These are phyloP conservation scores for Pulveroboletus frians DNA, from an alignment of 768 basidiomycete species.

Conservation along the genomic window DNA sequence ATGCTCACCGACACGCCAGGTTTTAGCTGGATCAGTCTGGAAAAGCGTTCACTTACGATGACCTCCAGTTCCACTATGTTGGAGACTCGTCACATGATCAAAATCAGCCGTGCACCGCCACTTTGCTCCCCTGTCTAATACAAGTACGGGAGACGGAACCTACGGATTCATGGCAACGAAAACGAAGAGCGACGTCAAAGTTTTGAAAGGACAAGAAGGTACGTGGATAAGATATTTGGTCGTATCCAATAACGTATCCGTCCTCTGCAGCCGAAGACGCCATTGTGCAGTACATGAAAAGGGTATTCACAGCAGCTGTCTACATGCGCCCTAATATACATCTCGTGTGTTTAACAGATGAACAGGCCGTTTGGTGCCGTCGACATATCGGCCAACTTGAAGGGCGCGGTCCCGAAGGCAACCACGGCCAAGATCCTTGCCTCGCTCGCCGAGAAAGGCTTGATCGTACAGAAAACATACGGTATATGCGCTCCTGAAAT, in stretches of 20 bases:
- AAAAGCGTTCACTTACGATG: too few relatives aligned
- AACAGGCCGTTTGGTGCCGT: slow-evolving; percentile 93
- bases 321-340: slow-evolving; percentile 6
- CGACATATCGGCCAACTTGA: slow-evolving; percentile 86
- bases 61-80: too few relatives aligned
- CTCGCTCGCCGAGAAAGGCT: slow-evolving; percentile 79
- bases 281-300: slow-evolving; percentile 74
- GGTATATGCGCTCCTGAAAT: slow-evolving; percentile 39
- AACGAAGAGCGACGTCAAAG: slow-evolving; percentile 49
- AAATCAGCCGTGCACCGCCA: not conserved
- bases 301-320: slow-evolving; percentile 33
- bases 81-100: not conserved
- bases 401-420: slow-evolving; percentile 82
- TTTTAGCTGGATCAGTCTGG: too few relatives aligned
- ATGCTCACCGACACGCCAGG: too few relatives aligned
- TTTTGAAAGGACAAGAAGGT: slow-evolving; percentile 77
- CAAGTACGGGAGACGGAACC: not conserved
- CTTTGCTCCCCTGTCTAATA: not conserved
- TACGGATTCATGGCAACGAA: slow-evolving; percentile 39
- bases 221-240: not conserved
- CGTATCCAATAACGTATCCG: not conserved
- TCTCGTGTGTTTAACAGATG: slow-evolving; percentile 47
- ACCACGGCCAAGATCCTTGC: slow-evolving; percentile 80
- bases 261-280: slow-evolving; percentile 58
- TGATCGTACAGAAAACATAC: slow-evolving; percentile 77